A percentile compares a stretch with the other conserved stretches of the same genome.
phyloP scores from a whole-genome alignment of 2,329 filamentous ascomycete genomes.

The Penicillium digitatum region DNA sequence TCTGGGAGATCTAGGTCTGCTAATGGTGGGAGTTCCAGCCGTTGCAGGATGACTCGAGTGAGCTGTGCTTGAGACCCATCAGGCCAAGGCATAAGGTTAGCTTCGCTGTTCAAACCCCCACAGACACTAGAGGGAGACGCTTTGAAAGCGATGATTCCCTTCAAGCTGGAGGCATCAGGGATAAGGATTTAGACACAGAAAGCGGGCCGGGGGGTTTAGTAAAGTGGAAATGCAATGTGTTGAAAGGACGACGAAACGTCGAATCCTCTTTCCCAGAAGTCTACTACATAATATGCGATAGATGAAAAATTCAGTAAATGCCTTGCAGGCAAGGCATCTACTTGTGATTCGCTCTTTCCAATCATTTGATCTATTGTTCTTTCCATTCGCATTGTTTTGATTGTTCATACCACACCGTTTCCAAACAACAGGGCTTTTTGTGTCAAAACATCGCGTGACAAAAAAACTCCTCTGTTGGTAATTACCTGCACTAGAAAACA shows the following conservation, averaged over 20 bases:
- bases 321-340: background rate
- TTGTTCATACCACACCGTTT: background rate
- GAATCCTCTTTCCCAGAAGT: too few species aligned
- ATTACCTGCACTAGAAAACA: background rate
- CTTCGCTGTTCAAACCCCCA: background rate
- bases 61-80: conserved; percentile 26
- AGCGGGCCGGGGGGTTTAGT: background rate
- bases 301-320: background rate
- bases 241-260: background rate
- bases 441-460: background rate
- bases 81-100: conserved; percentile 13
- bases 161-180: background rate
- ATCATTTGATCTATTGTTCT: background rate
- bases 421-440: background rate
- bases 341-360: background rate
- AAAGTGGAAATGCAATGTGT: background rate
- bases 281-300: too few species aligned
- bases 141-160: background rate
- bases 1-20: conserved; percentile 2
- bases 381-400: background rate
- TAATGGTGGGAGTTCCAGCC: conserved; percentile 23
- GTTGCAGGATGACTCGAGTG: conserved; percentile 29
- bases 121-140: background rate
- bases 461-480: background rate
- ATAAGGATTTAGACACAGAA: background rate